These are phyloP conservation scores for Tolypocladium tropicale DNA, from an alignment of 2,329 filamentous ascomycete genomes.

Conservation along the genomic window DNA sequence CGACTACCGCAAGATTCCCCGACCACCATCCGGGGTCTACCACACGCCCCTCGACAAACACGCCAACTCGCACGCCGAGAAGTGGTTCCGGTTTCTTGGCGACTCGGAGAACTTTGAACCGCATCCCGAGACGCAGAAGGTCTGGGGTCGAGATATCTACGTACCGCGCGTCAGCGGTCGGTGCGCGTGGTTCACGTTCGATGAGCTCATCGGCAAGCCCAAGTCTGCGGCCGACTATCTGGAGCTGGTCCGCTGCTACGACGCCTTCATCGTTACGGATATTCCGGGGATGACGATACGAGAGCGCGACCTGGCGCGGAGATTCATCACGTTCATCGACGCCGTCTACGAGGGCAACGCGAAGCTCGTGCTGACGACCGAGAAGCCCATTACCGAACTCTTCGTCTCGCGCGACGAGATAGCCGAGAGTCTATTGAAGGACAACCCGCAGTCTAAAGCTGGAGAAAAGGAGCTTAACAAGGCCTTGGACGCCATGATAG, in stretches of 20 bases:
- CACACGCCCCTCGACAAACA: conserved; percentile 75
- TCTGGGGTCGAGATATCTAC: conserved; percentile 86
- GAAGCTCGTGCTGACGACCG: conserved; percentile 90
- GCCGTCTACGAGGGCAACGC: conserved; percentile 87
- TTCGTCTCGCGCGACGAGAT: conserved; percentile 71
- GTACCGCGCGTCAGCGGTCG: conserved; percentile 83
- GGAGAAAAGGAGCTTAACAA: conserved; percentile 26
- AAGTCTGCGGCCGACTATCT: conserved; percentile 93
- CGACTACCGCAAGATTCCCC: conserved; percentile 93
- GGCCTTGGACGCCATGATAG: conserved; percentile 71
- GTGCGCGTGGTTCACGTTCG: conserved; percentile 84
- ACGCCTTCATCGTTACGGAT: conserved; percentile 85
- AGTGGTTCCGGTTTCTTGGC: conserved; percentile 93
- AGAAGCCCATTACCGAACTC: conserved; percentile 72
- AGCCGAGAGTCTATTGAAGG: conserved; percentile 42
- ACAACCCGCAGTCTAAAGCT: conserved; percentile 19
- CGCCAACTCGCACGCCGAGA: conserved; percentile 72
- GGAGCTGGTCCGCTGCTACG: conserved; percentile 80
- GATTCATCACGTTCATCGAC: conserved; percentile 97
- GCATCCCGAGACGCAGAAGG: conserved; percentile 66
- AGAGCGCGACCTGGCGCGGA: conserved; percentile 75
- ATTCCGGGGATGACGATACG: conserved; percentile 85
- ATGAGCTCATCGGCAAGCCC: conserved; percentile 79
- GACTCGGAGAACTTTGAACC: conserved; percentile 68
- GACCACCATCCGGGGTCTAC: conserved; percentile 88